Conservation (phyloP, 1,284 basidiomycete genomes). For the Pseudozyma pruni region DNA sequence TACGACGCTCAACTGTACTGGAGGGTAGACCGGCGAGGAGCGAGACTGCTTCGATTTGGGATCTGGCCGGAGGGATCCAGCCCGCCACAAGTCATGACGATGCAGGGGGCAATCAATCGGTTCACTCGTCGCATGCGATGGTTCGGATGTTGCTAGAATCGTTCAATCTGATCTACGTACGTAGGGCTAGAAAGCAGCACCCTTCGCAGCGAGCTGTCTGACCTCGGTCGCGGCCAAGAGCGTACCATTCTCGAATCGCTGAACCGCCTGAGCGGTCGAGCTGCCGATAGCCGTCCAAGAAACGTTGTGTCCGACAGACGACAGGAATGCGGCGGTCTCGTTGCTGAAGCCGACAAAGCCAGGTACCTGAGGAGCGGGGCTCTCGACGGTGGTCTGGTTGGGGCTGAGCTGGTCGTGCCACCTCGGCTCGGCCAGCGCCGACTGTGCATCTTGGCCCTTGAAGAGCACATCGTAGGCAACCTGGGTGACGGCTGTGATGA, state of each 20-base stretch:
- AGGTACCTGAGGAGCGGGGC: slow-evolving; percentile 48
- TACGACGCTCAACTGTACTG: slow-evolving; percentile 16
- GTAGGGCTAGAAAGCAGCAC: slow-evolving; percentile 56
- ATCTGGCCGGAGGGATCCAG: slow-evolving; percentile 5
- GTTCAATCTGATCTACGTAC: neutral
- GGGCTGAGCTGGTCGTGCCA: slow-evolving; percentile 70
- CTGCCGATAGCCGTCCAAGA: slow-evolving; percentile 48
- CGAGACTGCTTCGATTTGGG: slow-evolving; percentile 7
- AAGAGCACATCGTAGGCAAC: slow-evolving; percentile 56
- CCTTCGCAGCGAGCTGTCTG: slow-evolving; percentile 56
- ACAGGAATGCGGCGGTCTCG: slow-evolving; percentile 65
- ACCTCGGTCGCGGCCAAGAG: slow-evolving; percentile 55
- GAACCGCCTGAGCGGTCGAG: slow-evolving; percentile 57
- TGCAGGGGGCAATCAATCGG: slow-evolving; percentile 7
- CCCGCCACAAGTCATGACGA: neutral
- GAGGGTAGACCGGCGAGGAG: slow-evolving; percentile 1
- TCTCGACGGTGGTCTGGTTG: slow-evolving; percentile 66
- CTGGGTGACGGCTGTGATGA: slow-evolving; percentile 70
- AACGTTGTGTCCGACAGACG: slow-evolving; percentile 66
- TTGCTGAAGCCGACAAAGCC: slow-evolving; percentile 67
- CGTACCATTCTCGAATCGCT: slow-evolving; percentile 38
- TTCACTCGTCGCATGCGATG: neutral
- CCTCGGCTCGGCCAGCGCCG: slow-evolving; percentile 63
- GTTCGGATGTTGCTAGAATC: neutral
- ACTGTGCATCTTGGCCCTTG: slow-evolving; percentile 53